Percentiles rank a stretch among this genome's conserved stretches.
Conservation (phyloP, 164 flowering plant genomes). For the Kingdonia uniflora region DNA sequence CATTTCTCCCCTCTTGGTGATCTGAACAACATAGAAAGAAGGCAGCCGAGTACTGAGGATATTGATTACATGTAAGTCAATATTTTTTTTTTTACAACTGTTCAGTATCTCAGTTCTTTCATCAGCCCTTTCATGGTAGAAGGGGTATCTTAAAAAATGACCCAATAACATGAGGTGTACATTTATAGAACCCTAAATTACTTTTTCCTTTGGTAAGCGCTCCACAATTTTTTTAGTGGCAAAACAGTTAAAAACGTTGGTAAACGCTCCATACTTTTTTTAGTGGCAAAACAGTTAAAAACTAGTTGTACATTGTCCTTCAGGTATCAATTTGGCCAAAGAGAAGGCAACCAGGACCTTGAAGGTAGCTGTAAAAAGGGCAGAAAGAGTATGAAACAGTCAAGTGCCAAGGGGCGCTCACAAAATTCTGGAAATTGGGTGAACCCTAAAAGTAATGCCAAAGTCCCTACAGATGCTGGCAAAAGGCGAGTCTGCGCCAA, state of each 20-base stretch:
- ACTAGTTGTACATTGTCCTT: no score
- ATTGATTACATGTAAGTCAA: constrained; percentile 65
- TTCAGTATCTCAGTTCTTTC: no score
- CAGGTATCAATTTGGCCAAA: constrained; percentile 69
- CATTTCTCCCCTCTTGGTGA: constrained; percentile 54
- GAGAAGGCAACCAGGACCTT: constrained; percentile 18
- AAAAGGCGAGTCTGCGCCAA: constrained; percentile 56
- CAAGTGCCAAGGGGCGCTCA: constrained; percentile 21
- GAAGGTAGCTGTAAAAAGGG: constrained; percentile 20
- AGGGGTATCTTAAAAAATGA: no score
- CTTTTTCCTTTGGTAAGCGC: no score
- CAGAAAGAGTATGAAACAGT: constrained; percentile 23
- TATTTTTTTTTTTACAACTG: no score
- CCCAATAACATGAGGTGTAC: no score
- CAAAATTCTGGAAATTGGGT: constrained; percentile 46
- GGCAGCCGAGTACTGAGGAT: constrained; percentile 21
- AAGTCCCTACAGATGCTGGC: constrained; percentile 52
- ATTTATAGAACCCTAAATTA: no score
- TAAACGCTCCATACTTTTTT: no score
- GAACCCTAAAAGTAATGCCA: constrained; percentile 32
- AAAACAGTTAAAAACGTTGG: no score
- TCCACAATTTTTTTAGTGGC: no score
- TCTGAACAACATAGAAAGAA: constrained; percentile 17
- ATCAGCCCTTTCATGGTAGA: no score
- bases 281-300: no score